phyloP scores from a whole-genome alignment of 2,329 filamentous ascomycete species.

The Pestalotiopsis sp. region DNA sequence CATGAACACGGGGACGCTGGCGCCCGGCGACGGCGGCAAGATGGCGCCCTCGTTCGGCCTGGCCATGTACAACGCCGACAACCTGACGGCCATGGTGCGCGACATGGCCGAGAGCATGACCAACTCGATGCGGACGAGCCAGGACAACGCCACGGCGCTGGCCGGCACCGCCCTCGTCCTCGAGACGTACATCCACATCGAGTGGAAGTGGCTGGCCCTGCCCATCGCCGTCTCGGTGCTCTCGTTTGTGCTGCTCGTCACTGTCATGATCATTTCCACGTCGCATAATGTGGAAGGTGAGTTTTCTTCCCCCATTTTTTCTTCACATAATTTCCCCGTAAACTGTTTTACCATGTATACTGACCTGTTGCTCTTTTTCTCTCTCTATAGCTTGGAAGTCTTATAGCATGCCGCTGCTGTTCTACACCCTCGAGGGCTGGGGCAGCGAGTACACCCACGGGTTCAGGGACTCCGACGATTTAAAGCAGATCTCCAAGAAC shows the following conservation, averaged over 20 bases:
- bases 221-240: constrained; percentile 14
- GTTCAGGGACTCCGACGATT: neutral
- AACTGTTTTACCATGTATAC: neutral
- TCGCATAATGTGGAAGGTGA: constrained; percentile 2
- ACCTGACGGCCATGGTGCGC: constrained; percentile 1
- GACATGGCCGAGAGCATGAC: constrained; percentile 16
- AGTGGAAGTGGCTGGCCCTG: constrained; percentile 15
- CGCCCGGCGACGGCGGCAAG: constrained; percentile 5
- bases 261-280: neutral
- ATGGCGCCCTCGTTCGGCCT: constrained; percentile 13
- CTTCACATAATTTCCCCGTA: too few relatives aligned
- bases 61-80: constrained; percentile 2
- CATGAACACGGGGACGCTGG: neutral
- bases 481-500: neutral
- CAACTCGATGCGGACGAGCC: constrained; percentile 14
- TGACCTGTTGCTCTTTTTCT: neutral
- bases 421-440: constrained; percentile 14
- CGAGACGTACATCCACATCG: constrained; percentile 15
- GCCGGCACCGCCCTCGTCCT: neutral
- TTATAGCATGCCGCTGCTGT: constrained; percentile 14
- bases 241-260: constrained; percentile 11
- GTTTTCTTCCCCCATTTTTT: neutral
- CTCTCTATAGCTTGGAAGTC: constrained; percentile 11
- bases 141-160: constrained; percentile 9
- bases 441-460: neutral